Evolutionary conservation across 2,329 filamentous ascomycete genomes (phyloP).

Genomic region (Cladophialophora bantiana): DNA sequence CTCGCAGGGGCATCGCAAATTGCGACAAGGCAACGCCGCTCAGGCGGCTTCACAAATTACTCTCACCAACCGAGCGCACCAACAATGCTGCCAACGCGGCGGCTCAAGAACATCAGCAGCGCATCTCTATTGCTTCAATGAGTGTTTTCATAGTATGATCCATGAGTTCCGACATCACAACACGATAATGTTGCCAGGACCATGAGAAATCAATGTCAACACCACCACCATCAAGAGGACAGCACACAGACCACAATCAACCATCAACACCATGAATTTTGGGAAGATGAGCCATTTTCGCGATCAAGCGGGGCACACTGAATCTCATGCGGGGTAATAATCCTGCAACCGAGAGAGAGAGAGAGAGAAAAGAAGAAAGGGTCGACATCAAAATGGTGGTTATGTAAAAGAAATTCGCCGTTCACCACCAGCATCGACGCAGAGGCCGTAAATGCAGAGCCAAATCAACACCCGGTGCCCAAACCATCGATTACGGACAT

Average conservation of each 20-base stretch:
- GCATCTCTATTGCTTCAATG: neutral
- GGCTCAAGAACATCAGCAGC: neutral
- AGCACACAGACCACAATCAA: neutral
- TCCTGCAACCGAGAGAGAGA: conserved; percentile 1
- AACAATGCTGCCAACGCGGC: too few species aligned
- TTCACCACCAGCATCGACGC: too few species aligned
- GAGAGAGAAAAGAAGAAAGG: neutral
- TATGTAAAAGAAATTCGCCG: too few species aligned
- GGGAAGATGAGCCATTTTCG: neutral
- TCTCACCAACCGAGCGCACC: too few species aligned
- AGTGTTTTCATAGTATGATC: neutral
- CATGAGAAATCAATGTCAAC: neutral
- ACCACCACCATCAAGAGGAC: neutral
- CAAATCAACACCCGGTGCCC: neutral
- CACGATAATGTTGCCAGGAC: neutral
- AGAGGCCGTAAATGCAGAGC: too few species aligned
- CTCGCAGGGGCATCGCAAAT: too few species aligned
- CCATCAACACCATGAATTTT: conserved; percentile 17
- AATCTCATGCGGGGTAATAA: conserved; percentile 12
- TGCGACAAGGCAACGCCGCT: too few species aligned
- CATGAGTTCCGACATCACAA: neutral
- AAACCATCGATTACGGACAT: conserved; percentile 1
- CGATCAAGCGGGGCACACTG: conserved; percentile 7
- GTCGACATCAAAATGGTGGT: neutral
- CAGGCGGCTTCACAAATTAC: too few species aligned